Evolutionary conservation across 148 eudicot species (phyloP), one percentile per base, ranked within the genome.

Genomic region (Fallopia convolvulus): DNA sequence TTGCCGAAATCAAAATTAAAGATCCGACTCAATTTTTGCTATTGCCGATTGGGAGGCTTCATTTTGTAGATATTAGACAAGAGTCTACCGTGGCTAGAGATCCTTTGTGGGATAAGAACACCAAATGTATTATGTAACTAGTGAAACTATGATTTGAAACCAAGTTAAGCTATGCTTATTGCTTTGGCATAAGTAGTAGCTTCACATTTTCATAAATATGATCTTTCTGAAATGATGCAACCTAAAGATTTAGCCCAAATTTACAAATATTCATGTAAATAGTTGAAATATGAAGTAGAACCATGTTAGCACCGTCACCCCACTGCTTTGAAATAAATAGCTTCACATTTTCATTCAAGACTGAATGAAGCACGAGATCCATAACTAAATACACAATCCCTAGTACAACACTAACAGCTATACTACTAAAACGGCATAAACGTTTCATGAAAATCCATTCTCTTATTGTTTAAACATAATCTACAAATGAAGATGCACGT

Each of bases 401-500:
- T 23, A 33, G 72, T 39, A 68, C 72, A 68, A 68, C 44, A 33
- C 72, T 66, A 66, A 6, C 2, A 12, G 42, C n/a, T 36, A 36
- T 36, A 60, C 66, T 26, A 61, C 66, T 26, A 61, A 9, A 23
- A 26, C 11, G 2, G 6, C 11, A 20, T 2, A 2, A 20, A 56
- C 2, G 26, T 26, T 60, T 20, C 33, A 60, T 10, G 3, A 26
- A 11, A 33, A 9, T 8, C 18, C 40, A 26, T 12, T 65, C 18
- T 30, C 12, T 33, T 39, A 68, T 68, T 36, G 39, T 39, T 68
- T 2, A 33, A 36, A 68, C 72, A 83, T 66, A 78, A 77, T 79
- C 78, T 81, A 81, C 87, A 82, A 42, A 77, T 53, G 75, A 44
- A 80, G 81, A 82, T 68, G 30, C 14, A 33, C 41, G 8, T 66